These are phyloP conservation scores for Henckelia pumila DNA, from an alignment of 257 asterid species.

Conservation along the genomic window DNA sequence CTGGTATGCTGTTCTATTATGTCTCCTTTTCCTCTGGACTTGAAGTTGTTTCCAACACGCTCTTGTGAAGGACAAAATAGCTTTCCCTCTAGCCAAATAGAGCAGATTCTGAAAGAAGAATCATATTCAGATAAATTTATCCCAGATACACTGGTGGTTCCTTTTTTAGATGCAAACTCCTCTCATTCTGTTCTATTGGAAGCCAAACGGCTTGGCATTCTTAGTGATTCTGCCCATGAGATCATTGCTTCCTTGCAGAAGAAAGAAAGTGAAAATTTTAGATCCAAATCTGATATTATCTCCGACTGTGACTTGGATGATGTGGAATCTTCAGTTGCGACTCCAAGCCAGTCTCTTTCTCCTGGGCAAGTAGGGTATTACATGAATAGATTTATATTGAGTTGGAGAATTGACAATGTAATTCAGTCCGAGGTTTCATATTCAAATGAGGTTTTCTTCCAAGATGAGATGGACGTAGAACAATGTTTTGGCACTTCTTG, in stretches of 20 bases:
- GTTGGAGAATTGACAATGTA: conserved; percentile 40
- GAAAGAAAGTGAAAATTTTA: conserved; percentile 57
- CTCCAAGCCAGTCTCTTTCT: conserved; percentile 29
- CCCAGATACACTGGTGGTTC: conserved; percentile 36
- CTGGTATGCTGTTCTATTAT: conserved; percentile 60
- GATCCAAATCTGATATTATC: conserved; percentile 34
- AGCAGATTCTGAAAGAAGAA: conserved; percentile 42
- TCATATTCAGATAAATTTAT: conserved; percentile 32
- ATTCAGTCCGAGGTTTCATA: conserved; percentile 17
- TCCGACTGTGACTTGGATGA: conserved; percentile 28
- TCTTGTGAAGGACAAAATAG: conserved; percentile 22
- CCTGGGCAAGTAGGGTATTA: conserved; percentile 66
- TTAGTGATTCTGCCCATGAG: conserved; percentile 53
- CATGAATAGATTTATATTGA: conserved; percentile 71
- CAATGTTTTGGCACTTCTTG: conserved; percentile 41
- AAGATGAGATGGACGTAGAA: conserved; percentile 23
- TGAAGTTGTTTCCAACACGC: conserved; percentile 34
- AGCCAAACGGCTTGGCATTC: conserved; percentile 62
- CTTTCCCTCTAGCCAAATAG: conserved; percentile 37
- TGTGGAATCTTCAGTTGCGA: conserved; percentile 23
- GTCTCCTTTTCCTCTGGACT: conserved; percentile 37
- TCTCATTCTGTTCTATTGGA: conserved; percentile 50
- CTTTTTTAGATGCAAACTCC: conserved; percentile 43
- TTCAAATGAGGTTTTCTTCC: conserved; percentile 3
- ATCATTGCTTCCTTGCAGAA: conserved; percentile 53